Evolutionary conservation across 176 grass and related monocot genomes (phyloP).

Genomic region (Ampelocalamus luodianensis): DNA sequence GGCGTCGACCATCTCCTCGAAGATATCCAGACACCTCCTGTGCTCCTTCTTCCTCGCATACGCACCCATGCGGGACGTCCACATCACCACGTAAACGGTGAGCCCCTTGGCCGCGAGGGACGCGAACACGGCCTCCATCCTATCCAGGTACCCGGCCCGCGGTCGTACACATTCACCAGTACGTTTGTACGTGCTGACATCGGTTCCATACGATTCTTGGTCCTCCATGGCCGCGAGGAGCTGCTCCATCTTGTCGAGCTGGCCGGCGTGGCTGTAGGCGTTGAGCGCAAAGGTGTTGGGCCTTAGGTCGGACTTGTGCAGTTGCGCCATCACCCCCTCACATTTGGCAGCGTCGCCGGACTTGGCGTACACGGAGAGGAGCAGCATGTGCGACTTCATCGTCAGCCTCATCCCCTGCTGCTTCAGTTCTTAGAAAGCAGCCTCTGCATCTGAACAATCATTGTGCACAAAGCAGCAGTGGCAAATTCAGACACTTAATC

Average conservation of each 20-base stretch:
- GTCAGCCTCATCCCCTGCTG: slow-evolving; percentile 74
- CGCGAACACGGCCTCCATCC: slow-evolving; percentile 81
- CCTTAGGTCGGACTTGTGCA: slow-evolving; percentile 74
- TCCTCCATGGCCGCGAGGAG: slow-evolving; percentile 65
- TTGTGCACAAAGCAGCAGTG: neutral
- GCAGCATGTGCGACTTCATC: slow-evolving; percentile 97
- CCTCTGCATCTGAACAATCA: slow-evolving; percentile 63
- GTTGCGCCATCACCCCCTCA: slow-evolving; percentile 86
- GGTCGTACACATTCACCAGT: slow-evolving; percentile 73
- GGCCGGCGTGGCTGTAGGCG: slow-evolving; percentile 74
- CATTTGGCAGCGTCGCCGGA: slow-evolving; percentile 74
- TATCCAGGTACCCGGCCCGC: slow-evolving; percentile 67
- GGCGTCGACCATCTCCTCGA: slow-evolving; percentile 93
- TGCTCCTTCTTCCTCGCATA: slow-evolving; percentile 86
- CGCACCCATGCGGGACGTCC: slow-evolving; percentile 76
- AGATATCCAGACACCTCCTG: slow-evolving; percentile 70
- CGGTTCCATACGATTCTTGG: neutral
- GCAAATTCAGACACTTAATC: neutral
- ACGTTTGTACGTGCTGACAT: slow-evolving; percentile 86
- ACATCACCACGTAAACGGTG: slow-evolving; percentile 80
- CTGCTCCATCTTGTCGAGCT: slow-evolving; percentile 85
- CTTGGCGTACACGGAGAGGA: slow-evolving; percentile 79
- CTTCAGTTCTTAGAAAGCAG: slow-evolving; percentile 75
- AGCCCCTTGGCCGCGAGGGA: slow-evolving; percentile 46
- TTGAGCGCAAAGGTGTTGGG: slow-evolving; percentile 84